Evolutionary conservation across 331 rosid species (phyloP).

Genomic region (Quercus lobata): DNA sequence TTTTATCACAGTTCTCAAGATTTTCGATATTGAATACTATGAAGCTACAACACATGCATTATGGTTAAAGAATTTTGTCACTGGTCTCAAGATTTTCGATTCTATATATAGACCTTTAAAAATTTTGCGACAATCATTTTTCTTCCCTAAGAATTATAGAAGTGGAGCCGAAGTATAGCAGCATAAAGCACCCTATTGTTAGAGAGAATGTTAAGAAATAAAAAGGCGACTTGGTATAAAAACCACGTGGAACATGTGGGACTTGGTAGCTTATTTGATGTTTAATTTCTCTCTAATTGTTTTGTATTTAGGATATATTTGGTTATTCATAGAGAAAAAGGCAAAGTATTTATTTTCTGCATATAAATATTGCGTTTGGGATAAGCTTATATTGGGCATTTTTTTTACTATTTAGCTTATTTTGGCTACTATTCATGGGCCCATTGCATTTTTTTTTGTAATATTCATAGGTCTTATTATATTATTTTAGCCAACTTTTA

Average conservation of each 20-base stretch:
- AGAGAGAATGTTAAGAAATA: neutral
- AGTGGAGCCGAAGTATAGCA: neutral
- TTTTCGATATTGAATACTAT: no score
- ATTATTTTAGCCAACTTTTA: no score
- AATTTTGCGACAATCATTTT: neutral
- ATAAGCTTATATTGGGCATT: no score
- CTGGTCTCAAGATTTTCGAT: neutral
- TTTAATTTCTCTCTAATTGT: neutral
- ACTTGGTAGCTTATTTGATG: neutral
- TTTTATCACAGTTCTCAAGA: no score
- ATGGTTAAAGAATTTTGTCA: neutral
- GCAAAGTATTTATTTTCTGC: no score
- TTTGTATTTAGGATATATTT: no score
- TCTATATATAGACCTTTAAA: neutral
- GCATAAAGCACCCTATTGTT: neutral
- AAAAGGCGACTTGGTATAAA: no score
- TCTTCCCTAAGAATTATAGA: neutral
- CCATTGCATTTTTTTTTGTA: accelerated
- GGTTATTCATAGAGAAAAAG: no score
- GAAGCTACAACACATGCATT: no score
- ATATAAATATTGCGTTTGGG: no score
- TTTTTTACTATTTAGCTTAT: no score
- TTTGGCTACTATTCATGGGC: accelerated
- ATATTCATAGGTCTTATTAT: accelerated
- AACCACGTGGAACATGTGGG: no score